Evolutionary conservation across 1,139 yeast genomes (phyloP).

Genomic region (Pichia inconspicua): DNA sequence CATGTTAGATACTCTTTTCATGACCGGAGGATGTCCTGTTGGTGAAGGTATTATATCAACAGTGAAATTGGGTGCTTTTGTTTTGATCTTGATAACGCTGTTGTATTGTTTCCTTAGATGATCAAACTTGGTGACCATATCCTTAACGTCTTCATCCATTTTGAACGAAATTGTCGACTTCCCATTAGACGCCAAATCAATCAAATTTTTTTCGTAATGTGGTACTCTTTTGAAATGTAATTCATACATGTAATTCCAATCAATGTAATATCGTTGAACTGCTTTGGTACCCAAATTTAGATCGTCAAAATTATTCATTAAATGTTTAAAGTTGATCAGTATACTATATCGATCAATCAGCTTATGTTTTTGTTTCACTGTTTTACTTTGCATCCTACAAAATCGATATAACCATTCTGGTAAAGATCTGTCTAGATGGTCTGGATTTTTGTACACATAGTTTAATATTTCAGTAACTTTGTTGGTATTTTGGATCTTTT

Average conservation of each 20-base stretch:
- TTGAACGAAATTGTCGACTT: not conserved
- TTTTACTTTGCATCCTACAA: not conserved
- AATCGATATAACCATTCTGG: not conserved
- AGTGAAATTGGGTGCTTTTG: constrained; percentile 11
- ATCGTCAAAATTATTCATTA: not conserved
- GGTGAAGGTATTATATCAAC: constrained; percentile 14
- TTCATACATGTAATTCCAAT: not conserved
- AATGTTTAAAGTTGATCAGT: not conserved
- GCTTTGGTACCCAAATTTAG: not conserved
- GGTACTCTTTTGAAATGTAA: not conserved
- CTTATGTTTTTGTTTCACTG: not conserved
- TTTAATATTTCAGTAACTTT: constrained; percentile 1
- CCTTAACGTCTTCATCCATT: not conserved
- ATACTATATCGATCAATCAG: not conserved
- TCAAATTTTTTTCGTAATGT: not conserved
- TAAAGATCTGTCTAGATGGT: not conserved
- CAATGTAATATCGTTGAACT: not conserved
- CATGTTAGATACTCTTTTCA: constrained; percentile 14
- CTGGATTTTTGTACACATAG: constrained; percentile 1
- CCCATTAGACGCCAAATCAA: not conserved
- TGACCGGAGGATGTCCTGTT: constrained; percentile 18
- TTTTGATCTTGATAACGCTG: constrained; percentile 9
- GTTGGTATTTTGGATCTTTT: constrained; percentile 4
- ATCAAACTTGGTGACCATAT: constrained; percentile 2
- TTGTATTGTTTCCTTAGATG: constrained; percentile 14